A percentile compares a stretch with the other conserved stretches of the same genome.
These are phyloP conservation scores for Fusarium neocosmosporiellum DNA, from an alignment of 2,329 filamentous ascomycete genomes.

Conservation along the genomic window DNA sequence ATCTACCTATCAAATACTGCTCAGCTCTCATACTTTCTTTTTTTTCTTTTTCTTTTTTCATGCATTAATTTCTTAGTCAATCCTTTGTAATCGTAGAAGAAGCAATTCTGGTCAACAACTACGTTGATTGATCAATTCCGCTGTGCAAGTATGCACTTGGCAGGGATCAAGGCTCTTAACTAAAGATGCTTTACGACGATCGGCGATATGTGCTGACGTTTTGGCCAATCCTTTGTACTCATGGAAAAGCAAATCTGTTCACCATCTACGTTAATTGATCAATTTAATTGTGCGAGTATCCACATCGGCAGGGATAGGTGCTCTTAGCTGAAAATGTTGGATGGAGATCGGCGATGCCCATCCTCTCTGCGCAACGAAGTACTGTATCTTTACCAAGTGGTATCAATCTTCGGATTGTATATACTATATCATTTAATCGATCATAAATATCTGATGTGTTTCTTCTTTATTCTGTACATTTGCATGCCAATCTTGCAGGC, in stretches of 20 bases:
- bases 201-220: neutral
- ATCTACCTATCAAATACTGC: neutral
- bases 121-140: neutral
- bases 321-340: neutral
- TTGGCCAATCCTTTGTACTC: neutral
- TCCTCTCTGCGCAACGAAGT: neutral
- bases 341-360: conserved; percentile 1
- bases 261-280: conserved; percentile 1
- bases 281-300: neutral
- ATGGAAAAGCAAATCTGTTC: neutral
- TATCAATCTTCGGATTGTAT: neutral
- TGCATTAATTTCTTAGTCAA: neutral
- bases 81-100: neutral
- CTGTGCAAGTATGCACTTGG: neutral
- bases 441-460: neutral
- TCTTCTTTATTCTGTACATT: neutral
- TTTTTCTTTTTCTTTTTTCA: neutral
- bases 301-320: conserved; percentile 1
- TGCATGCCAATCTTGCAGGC: neutral
- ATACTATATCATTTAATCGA: neutral
- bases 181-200: neutral
- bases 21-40: neutral
- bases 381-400: neutral
- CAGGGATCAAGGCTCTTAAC: neutral
- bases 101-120: neutral